These are phyloP conservation scores for Dictyostelium purpureum DNA, from an alignment of 78 protist genomes.

Conservation along the genomic window DNA sequence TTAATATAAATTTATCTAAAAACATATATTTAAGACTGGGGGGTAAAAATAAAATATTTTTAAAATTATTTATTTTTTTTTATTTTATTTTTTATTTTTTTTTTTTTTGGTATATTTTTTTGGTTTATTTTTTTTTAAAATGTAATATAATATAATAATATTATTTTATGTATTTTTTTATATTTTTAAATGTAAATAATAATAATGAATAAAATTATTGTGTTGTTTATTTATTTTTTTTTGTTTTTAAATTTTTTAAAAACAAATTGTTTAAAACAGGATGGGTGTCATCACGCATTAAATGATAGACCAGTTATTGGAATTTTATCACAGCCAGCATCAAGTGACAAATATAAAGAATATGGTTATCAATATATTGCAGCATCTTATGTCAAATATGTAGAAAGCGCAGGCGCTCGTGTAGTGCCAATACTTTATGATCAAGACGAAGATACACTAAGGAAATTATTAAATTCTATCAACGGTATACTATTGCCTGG, in stretches of 20 bases:
- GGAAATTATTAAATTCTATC: not conserved
- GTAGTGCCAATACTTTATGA: slow-evolving; percentile 83
- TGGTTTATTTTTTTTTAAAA: no score
- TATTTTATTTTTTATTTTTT: no score
- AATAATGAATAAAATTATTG: not conserved
- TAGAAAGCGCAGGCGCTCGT: slow-evolving; percentile 90
- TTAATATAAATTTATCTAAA: no score
- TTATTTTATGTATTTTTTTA: no score
- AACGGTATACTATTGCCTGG: slow-evolving; percentile 92
- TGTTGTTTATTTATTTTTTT: not conserved
- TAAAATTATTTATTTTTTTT: no score
- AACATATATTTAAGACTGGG: no score
- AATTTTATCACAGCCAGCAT: slow-evolving; percentile 64
- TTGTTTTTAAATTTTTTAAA: not conserved
- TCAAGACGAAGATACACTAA: not conserved
- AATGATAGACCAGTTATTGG: slow-evolving; percentile 75
- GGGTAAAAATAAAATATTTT: no score
- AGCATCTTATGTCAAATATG: slow-evolving; percentile 90
- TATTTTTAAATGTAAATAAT: no score
- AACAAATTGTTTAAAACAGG: no score
- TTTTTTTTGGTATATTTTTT: no score
- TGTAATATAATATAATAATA: no score
- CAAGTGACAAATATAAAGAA: not conserved
- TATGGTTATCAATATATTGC: slow-evolving; percentile 61
- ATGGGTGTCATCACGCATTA: no score